Evolutionary conservation across 257 asterid species (phyloP).

Genomic region (Mentha longifolia): DNA sequence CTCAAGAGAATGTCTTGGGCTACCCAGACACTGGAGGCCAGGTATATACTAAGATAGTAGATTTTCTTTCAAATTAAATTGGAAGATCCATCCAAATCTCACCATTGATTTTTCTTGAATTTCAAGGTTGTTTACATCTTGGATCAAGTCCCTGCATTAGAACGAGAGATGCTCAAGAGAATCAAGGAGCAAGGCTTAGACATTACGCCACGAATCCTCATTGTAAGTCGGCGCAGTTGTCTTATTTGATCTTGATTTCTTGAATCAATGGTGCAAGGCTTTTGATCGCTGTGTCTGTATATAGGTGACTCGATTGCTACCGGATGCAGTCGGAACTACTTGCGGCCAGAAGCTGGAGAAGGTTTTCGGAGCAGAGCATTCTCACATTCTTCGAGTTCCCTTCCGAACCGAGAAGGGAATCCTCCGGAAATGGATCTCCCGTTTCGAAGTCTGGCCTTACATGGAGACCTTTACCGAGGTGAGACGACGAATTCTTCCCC

Average conservation of each 20-base stretch:
- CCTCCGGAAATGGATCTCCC: constrained; percentile 92
- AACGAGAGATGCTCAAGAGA: constrained; percentile 89
- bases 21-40: constrained; percentile 99
- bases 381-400: constrained; percentile 95
- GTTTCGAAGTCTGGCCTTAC: constrained; percentile 99
- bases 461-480: constrained; percentile 98
- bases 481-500: not conserved
- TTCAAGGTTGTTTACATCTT: constrained; percentile 89
- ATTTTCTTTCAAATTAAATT: too few relatives aligned
- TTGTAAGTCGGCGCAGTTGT: constrained; percentile 46
- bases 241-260: not conserved
- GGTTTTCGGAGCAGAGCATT: constrained; percentile 84
- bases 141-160: constrained; percentile 99
- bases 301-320: constrained; percentile 90
- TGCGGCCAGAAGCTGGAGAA: constrained; percentile 91
- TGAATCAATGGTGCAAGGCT: too few relatives aligned
- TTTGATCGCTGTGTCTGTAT: not conserved
- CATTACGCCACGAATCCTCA: constrained; percentile 84
- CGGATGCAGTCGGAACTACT: constrained; percentile 98
- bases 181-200: constrained; percentile 98
- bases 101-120: constrained; percentile 11
- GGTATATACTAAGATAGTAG: constrained; percentile 41
- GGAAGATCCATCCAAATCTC: not conserved
- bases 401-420: constrained; percentile 92
- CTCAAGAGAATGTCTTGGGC: constrained; percentile 97